Evolutionary conservation across 2,329 filamentous ascomycete species (phyloP).

Genomic region (Exutisphaerella laricina): DNA sequence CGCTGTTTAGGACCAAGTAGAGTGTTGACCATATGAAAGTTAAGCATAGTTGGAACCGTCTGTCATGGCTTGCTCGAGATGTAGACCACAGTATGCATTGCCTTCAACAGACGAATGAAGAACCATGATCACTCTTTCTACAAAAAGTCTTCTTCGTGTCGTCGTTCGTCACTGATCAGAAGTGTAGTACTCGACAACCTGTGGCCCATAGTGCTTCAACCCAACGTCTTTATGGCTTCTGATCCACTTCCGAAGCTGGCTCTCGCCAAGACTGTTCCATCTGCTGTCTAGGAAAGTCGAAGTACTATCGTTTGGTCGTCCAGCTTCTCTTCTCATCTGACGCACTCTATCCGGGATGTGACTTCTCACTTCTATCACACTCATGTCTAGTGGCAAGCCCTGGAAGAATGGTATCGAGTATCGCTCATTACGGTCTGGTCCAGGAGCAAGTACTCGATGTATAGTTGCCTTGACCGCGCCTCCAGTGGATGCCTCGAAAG

Average conservation of each 20-base stretch:
- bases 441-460: conserved; percentile 31
- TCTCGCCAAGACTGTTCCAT: conserved; percentile 36
- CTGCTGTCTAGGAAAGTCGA: conserved; percentile 29
- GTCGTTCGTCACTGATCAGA: too few species aligned
- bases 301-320: conserved; percentile 12
- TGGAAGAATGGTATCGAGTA: conserved; percentile 38
- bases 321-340: conserved; percentile 15
- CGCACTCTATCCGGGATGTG: conserved; percentile 28
- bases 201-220: conserved; percentile 34
- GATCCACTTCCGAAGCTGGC: conserved; percentile 35
- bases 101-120: too few species aligned
- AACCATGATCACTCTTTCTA: too few species aligned
- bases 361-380: conserved; percentile 38
- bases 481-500: conserved; percentile 53
- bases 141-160: too few species aligned
- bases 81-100: too few species aligned
- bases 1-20: conserved; percentile 36
- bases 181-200: conserved; percentile 27
- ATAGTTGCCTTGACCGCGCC: conserved; percentile 52
- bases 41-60: too few species aligned
- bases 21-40: too few species aligned
- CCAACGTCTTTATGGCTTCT: conserved; percentile 34
- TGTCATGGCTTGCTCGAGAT: too few species aligned
- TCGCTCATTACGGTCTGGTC: conserved; percentile 18
- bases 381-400: conserved; percentile 34